Conservation (phyloP, 306 rosid genomes). For the Gastrolobium bilobum region DNA sequence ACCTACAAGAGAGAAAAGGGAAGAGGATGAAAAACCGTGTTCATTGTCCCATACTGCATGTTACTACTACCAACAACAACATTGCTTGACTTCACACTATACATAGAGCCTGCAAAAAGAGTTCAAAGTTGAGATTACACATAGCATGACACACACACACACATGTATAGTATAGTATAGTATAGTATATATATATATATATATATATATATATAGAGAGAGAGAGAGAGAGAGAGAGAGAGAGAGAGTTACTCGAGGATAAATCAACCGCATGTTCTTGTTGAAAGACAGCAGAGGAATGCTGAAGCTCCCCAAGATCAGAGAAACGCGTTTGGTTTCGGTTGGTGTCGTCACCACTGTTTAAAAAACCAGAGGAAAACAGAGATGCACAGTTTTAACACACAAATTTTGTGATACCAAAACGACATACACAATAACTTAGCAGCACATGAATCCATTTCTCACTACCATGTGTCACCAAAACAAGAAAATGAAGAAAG, state of each 20-base stretch:
- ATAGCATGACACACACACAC: background rate
- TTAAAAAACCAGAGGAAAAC: conserved; percentile 49
- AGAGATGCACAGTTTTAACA: conserved; percentile 34
- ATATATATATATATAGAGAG: background rate
- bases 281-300: conserved; percentile 68
- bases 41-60: conserved; percentile 64
- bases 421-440: background rate
- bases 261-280: conserved; percentile 81
- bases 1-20: background rate
- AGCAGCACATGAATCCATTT: background rate
- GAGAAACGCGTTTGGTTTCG: conserved; percentile 61
- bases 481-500: background rate
- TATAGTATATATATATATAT: no score
- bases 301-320: conserved; percentile 78
- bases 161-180: background rate
- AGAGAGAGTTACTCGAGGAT: conserved; percentile 69
- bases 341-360: conserved; percentile 70
- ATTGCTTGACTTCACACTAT: conserved; percentile 65
- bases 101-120: conserved; percentile 64
- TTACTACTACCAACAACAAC: conserved; percentile 57
- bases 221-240: conserved; percentile 28
- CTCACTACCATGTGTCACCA: background rate
- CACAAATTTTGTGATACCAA: background rate
- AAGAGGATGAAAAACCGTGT: conserved; percentile 57
- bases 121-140: conserved; percentile 1